Percentiles rank a stretch among this genome's conserved stretches.
These are phyloP conservation scores for Prillingera fragicola DNA, from an alignment of 1,284 basidiomycete genomes.

Conservation along the genomic window DNA sequence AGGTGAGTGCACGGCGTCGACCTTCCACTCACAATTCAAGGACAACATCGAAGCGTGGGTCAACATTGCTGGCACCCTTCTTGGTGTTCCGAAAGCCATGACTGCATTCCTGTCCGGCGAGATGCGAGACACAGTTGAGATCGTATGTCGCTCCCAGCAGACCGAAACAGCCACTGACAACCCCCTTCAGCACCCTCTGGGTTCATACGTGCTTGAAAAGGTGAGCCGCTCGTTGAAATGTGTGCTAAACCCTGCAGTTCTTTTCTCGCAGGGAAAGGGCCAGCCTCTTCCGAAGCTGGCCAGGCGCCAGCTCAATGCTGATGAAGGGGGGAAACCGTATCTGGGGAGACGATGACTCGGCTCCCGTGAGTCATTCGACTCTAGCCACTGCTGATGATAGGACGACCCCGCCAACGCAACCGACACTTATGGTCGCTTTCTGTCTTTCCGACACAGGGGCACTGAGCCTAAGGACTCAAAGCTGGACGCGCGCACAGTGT, in stretches of 20 bases:
- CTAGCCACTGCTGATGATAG: constrained; percentile 60
- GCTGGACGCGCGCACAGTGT: constrained; percentile 42
- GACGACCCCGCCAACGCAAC: constrained; percentile 65
- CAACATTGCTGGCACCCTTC: constrained; percentile 79
- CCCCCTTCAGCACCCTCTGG: constrained; percentile 49
- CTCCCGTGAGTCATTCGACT: constrained; percentile 30
- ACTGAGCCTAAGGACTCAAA: constrained; percentile 31
- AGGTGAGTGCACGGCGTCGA: constrained; percentile 53
- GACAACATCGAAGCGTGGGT: constrained; percentile 74
- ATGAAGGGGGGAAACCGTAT: constrained; percentile 85
- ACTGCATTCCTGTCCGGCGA: constrained; percentile 87
- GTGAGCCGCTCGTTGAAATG: constrained; percentile 12
- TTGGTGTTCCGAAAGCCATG: constrained; percentile 82
- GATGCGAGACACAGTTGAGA: constrained; percentile 92
- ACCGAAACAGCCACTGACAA: constrained; percentile 1
- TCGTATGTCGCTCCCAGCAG: constrained; percentile 25
- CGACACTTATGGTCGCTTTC: constrained; percentile 72
- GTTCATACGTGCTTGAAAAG: constrained; percentile 54
- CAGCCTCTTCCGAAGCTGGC: constrained; percentile 89
- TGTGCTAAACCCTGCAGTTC: constrained; percentile 50
- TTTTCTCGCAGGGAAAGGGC: constrained; percentile 87
- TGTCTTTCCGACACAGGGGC: constrained; percentile 63
- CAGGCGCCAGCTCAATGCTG: constrained; percentile 89
- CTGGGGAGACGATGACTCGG: constrained; percentile 66
- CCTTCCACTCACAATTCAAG: constrained; percentile 41